Base-by-base conservation (phyloP, 139 green algal species). In the Chlamydomonas sphaeroides region DNA sequence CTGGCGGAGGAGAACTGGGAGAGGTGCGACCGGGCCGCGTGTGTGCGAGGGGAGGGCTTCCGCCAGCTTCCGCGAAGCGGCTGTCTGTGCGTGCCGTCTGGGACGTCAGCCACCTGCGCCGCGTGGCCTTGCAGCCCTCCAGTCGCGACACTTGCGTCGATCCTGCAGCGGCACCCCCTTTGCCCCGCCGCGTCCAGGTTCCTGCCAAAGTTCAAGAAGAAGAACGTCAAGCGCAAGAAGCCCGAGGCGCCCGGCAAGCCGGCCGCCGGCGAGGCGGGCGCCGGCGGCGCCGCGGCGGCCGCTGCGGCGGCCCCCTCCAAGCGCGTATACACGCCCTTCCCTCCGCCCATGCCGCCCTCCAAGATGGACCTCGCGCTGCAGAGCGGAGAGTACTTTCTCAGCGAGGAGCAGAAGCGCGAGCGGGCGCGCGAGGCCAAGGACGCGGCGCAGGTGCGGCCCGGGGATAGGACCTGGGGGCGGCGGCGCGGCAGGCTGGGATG, bases 181-280 rank as follows among this genome's bases (percentile, higher is more conserved):
- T n/a, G n/a, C n/a, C n/a, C n/a, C n/a, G n/a, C n/a, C n/a, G n/a
- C n/a, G n/a, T n/a, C 2, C 78, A 92, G 97, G 72, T 99, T 99
- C 87, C 87, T 99, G 79, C 97, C 97, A 61, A 99, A 98, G 68
- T 99, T 99, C 91, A 98, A 98, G 88, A 98, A 98, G 92, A 98
- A 98, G 92, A 99, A 99, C 85, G 96, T 99, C 14, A 90, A 98
- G 91, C 88, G 93, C 21, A 93, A 93, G 76, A 98, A 98, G 86
- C 90, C 93, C 26, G 79, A 63, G 86, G 69, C 68, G 26, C 25
- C 41, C 7, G 45, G 59, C 14, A 39, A 56, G 33, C 42, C 42
- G 3, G 73, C 45, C 26, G 72, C 59, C 61, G 70, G 67, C 49
- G n/a, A 77, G 51, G 49, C 68, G 67, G 78, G 66, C 66, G 45